Evolutionary conservation across 345 rosid species (phyloP), one percentile per base, ranked within the genome.

Genomic region (Cardiospermum halicacabum): DNA sequence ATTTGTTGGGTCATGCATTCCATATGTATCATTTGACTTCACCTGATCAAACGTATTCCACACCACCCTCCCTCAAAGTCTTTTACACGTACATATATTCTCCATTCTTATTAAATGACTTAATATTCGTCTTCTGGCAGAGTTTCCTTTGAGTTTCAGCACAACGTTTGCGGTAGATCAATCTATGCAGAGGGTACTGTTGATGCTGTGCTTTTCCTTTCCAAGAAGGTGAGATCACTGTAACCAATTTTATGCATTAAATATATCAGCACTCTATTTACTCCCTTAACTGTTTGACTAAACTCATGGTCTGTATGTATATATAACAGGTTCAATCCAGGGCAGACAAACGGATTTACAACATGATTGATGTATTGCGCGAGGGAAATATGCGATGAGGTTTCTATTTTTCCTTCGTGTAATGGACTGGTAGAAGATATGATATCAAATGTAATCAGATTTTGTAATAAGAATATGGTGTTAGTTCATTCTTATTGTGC

Each of bases 61-160:
- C n/a, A n/a, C n/a, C n/a, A n/a, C n/a, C n/a, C n/a, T n/a, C n/a
- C n/a, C n/a, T n/a, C n/a, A n/a, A n/a, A n/a, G n/a, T n/a, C n/a
- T 34, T 62, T 26, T 28, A 12, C 34, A 6, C 6, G 3, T 6
- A 10, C 18, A 11, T 53, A n/a, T 60, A 22, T 43, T n/a, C n/a
- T n/a, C n/a, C n/a, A n/a, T 28, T 34, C 6, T 34, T 3, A 19
- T 60, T 36, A n/a, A 72, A 58, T 40, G 39, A 40, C 54, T 48
- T 63, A 31, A 42, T 27, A 48, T 62, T 19, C 16, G 22, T 43
- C 24, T 0, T 47, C 47, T 70, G 12, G 76, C 86, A 89, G 97
- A 55, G 97, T 94, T 56, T 89, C 99, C 15, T 87, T 94, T 16
- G 99, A 94, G 81, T 89, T 94, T 76, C 99, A 94, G 76, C 99